A percentile compares a stretch with the other conserved stretches of the same genome.
These are phyloP conservation scores for Gymnopus androsaceus DNA, from an alignment of 1,284 basidiomycete species.

Conservation along the genomic window DNA sequence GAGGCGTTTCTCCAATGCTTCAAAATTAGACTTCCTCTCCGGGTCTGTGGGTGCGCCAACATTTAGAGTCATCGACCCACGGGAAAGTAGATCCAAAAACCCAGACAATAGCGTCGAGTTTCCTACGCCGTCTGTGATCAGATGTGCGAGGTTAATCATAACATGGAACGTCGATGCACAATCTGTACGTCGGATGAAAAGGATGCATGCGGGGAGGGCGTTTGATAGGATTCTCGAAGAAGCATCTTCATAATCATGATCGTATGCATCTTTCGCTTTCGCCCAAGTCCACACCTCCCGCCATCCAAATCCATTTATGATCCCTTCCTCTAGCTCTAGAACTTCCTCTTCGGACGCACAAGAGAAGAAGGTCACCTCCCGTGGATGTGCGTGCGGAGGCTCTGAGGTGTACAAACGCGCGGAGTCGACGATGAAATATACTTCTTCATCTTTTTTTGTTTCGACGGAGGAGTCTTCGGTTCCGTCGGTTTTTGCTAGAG, in stretches of 20 bases:
- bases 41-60: background rate
- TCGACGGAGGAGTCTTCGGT: background rate
- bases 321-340: slow-evolving; percentile 27
- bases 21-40: too few species aligned
- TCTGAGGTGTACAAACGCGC: slow-evolving; percentile 25
- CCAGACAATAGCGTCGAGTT: slow-evolving; percentile 42
- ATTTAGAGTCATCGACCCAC: slow-evolving; percentile 18
- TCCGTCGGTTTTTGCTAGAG: background rate
- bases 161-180: slow-evolving; percentile 37
- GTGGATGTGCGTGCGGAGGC: slow-evolving; percentile 24
- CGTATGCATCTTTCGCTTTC: background rate
- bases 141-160: slow-evolving; percentile 45
- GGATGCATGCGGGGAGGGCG: slow-evolving; percentile 38
- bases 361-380: slow-evolving; percentile 37
- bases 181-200: slow-evolving; percentile 38
- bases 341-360: slow-evolving; percentile 36
- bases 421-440: slow-evolving; percentile 43
- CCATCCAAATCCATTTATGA: slow-evolving; percentile 32
- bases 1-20: slow-evolving; percentile 38
- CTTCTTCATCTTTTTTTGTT: slow-evolving; percentile 20
- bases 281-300: background rate
- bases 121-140: slow-evolving; percentile 50
- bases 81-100: slow-evolving; percentile 47
- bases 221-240: slow-evolving; percentile 34
- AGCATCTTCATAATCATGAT: background rate